A percentile compares a stretch with the other conserved stretches of the same genome.
Conservation (phyloP, 257 asterid species). For the Plantago major region DNA sequence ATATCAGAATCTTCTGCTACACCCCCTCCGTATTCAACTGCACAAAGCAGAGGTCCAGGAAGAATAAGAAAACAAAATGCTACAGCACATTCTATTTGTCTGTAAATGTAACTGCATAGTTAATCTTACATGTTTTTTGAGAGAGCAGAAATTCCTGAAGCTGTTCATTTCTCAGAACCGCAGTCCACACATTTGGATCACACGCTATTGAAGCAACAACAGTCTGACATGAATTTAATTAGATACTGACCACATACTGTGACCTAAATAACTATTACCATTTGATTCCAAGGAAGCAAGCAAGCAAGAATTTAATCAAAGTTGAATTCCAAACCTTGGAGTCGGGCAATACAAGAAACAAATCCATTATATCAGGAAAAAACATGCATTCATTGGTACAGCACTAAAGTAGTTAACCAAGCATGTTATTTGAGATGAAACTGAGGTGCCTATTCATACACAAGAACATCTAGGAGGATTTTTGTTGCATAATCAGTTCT, state of each 20-base stretch:
- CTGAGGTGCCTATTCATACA: no score
- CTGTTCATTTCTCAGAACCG: slow-evolving; percentile 52
- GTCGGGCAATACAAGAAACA: no score
- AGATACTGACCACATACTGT: not conserved
- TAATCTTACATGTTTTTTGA: slow-evolving; percentile 35
- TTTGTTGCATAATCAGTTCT: no score
- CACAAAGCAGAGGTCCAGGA: slow-evolving; percentile 13
- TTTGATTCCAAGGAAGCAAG: not conserved
- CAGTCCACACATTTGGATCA: slow-evolving; percentile 78
- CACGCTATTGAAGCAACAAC: slow-evolving; percentile 83
- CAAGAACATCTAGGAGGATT: no score
- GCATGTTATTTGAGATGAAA: no score
- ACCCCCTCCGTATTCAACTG: slow-evolving; percentile 3
- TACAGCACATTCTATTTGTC: not conserved
- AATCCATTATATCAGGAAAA: no score
- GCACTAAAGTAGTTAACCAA: no score
- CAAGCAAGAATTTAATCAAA: no score
- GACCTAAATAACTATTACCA: not conserved
- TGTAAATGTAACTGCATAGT: not conserved
- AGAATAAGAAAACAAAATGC: not conserved
- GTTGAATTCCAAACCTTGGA: not conserved
- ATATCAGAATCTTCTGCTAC: slow-evolving; percentile 21
- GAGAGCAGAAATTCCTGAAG: slow-evolving; percentile 57
- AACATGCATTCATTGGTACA: no score
- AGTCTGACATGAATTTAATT: slow-evolving; percentile 32